Conservation (phyloP, 805 yeast genomes). For the Candida sakaeoensis region DNA sequence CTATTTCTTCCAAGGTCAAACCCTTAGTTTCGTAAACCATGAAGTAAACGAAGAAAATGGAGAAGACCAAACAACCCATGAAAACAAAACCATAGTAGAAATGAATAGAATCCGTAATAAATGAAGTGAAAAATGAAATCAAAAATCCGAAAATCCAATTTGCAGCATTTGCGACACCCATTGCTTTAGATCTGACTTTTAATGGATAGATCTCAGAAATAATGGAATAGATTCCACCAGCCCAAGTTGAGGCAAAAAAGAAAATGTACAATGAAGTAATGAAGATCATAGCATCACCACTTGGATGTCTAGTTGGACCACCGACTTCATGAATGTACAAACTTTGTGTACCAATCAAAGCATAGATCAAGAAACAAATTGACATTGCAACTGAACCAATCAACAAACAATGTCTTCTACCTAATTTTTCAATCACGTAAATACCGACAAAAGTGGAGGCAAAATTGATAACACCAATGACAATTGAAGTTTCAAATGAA, state of each 20-base stretch:
- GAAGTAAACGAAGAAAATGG: slow-evolving; percentile 68
- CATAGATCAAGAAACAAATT: slow-evolving; percentile 54
- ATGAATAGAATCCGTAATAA: slow-evolving; percentile 55
- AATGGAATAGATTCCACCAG: slow-evolving; percentile 63
- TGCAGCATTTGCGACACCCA: slow-evolving; percentile 62
- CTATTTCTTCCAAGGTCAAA: slow-evolving; percentile 76
- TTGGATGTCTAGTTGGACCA: slow-evolving; percentile 40
- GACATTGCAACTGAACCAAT: slow-evolving; percentile 46
- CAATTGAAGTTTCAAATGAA: slow-evolving; percentile 53
- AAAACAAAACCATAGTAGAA: slow-evolving; percentile 66
- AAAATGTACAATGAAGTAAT: slow-evolving; percentile 61
- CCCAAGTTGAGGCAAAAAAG: slow-evolving; percentile 44
- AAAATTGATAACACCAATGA: slow-evolving; percentile 54
- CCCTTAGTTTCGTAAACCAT: slow-evolving; percentile 78
- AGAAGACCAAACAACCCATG: slow-evolving; percentile 58
- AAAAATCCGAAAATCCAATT: slow-evolving; percentile 64
- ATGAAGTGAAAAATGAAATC: slow-evolving; percentile 65
- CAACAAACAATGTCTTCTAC: slow-evolving; percentile 46
- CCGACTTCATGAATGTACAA: slow-evolving; percentile 26
- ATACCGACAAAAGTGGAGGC: slow-evolving; percentile 52
- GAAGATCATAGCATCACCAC: slow-evolving; percentile 61
- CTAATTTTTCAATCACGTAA: slow-evolving; percentile 46
- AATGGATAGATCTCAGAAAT: slow-evolving; percentile 67
- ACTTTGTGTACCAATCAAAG: slow-evolving; percentile 56
- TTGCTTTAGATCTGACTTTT: slow-evolving; percentile 57